A percentile compares a stretch with the other conserved stretches of the same genome.
Evolutionary conservation across 495 filamentous ascomycete species (phyloP).

Genomic region (Penicillium paradoxum): DNA sequence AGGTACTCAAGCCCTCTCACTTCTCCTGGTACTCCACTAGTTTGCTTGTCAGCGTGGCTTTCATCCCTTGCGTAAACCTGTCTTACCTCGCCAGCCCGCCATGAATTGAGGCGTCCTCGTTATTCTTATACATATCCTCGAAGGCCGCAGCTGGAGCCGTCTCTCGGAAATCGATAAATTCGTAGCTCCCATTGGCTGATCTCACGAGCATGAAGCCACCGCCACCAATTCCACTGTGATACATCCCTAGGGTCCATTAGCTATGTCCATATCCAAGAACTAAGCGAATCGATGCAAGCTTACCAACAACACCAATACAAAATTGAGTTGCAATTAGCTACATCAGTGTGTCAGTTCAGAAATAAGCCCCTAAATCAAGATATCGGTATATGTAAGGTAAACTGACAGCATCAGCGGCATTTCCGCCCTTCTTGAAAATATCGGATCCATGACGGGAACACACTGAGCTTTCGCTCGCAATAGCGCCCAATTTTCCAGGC

Average conservation of each 20-base stretch:
- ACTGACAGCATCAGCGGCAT: constrained; percentile 67
- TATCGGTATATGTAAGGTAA: not conserved
- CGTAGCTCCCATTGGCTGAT: constrained; percentile 56
- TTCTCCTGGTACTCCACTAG: constrained; percentile 76
- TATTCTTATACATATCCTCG: constrained; percentile 72
- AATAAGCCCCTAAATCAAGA: not conserved
- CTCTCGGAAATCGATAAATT: constrained; percentile 82
- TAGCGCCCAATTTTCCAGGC: constrained; percentile 57
- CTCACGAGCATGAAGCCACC: constrained; percentile 85
- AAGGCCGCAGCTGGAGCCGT: constrained; percentile 72
- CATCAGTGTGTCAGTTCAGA: not conserved
- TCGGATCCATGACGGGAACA: constrained; percentile 75
- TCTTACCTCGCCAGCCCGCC: constrained; percentile 63
- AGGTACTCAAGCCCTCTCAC: constrained; percentile 70
- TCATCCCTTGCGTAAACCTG: rapidly evolving
- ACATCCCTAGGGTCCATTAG: constrained; percentile 54
- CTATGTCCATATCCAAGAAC: not conserved
- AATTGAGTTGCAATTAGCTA: constrained; percentile 65
- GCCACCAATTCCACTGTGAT: constrained; percentile 81
- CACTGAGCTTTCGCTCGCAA: constrained; percentile 71
- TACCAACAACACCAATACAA: constrained; percentile 70
- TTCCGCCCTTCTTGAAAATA: constrained; percentile 62
- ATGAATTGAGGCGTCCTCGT: constrained; percentile 40
- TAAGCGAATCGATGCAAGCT: constrained; percentile 3
- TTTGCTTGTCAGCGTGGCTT: not conserved